Evolutionary conservation across 192 early-diverging fungal species (phyloP).

Genomic region (Gorgonomyces haynaldii): DNA sequence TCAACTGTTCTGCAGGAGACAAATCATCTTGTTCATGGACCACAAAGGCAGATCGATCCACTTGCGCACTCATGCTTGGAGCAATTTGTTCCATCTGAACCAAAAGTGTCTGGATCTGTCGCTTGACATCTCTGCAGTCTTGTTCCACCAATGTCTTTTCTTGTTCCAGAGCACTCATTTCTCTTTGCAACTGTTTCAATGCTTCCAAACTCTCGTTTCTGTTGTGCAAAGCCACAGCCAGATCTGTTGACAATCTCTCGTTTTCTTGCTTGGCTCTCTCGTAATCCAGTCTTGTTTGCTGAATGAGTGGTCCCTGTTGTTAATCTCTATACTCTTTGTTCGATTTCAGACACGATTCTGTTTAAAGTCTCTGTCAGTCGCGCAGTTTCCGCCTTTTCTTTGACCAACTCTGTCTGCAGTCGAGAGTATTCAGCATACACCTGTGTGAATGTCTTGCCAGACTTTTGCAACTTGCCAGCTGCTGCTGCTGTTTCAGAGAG

Average conservation of each 20-base stretch:
- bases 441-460: conserved; percentile 48
- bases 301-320: conserved; percentile 35
- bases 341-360: conserved; percentile 45
- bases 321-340: conserved; percentile 22
- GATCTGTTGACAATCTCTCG: conserved; percentile 8
- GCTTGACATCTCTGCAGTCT: not conserved
- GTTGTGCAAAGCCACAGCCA: not conserved
- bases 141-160: conserved; percentile 10
- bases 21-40: not conserved
- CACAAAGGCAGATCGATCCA: not conserved
- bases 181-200: conserved; percentile 1
- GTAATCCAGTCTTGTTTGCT: conserved; percentile 15
- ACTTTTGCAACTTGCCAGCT: conserved; percentile 30
- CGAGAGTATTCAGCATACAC: conserved; percentile 47
- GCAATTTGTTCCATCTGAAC: conserved; percentile 7
- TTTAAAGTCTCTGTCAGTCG: conserved; percentile 38
- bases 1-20: conserved; percentile 1
- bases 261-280: conserved; percentile 7
- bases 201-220: not conserved
- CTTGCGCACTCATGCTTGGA: conserved; percentile 2
- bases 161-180: conserved; percentile 3
- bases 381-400: conserved; percentile 32
- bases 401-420: conserved; percentile 34
- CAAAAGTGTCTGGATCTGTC: conserved; percentile 21
- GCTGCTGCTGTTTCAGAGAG: conserved; percentile 36